Percentiles rank a stretch among this genome's conserved stretches.
Conservation (phyloP, 371 early-diverging fungal species). For the Syncephalastrum racemosum region DNA sequence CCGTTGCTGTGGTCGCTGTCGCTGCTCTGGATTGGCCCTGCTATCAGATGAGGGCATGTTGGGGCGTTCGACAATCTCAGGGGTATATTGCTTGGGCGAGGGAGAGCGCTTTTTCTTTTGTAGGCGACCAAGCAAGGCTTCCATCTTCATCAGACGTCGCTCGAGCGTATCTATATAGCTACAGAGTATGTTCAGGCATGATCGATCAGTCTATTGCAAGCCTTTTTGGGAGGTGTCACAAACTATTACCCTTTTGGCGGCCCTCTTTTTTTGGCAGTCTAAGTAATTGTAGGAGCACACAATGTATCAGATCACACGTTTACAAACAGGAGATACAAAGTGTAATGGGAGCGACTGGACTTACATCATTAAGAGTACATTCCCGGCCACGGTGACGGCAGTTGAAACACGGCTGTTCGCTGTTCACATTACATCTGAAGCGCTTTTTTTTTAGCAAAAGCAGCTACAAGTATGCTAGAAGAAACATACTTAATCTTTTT, state of each 20-base stretch:
- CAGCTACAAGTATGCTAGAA: background rate
- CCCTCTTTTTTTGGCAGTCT: conserved; percentile 39
- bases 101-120: background rate
- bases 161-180: conserved; percentile 49
- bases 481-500: conserved; percentile 23
- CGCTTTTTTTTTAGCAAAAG: background rate
- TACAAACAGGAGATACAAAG: background rate
- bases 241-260: conserved; percentile 42
- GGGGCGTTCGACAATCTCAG: conserved; percentile 18
- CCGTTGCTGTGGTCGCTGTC: background rate
- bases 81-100: background rate
- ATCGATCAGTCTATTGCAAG: background rate
- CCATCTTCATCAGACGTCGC: conserved; percentile 39
- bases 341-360: background rate
- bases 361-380: conserved; percentile 24
- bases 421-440: conserved; percentile 21
- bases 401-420: conserved; percentile 14
- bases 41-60: conserved; percentile 37
- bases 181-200: conserved; percentile 1
- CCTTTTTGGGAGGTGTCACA: background rate
- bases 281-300: background rate
- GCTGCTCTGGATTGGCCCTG: conserved; percentile 20
- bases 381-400: conserved; percentile 19
- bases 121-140: conserved; percentile 28
- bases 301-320: too few species aligned